Conservation (phyloP, 139 green algal species). For the Tetradesmus obliquus region DNA sequence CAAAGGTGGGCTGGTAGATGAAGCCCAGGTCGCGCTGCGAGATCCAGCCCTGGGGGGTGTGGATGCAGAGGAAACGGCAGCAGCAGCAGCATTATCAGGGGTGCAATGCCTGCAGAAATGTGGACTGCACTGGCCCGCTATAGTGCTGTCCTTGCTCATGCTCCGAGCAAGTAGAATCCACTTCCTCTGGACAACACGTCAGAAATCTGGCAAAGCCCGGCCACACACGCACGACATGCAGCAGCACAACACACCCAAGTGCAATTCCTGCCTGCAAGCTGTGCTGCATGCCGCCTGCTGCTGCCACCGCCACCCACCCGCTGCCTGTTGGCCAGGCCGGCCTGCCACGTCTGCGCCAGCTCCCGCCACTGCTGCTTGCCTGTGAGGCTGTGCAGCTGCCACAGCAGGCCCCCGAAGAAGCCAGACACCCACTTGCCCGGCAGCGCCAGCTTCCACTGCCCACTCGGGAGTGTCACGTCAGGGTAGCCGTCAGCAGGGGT, state of each 20-base stretch:
- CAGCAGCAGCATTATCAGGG: no score
- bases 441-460: background rate
- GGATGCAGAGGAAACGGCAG: no score
- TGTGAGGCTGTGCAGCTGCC: slow-evolving; percentile 33
- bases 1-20: slow-evolving; percentile 31
- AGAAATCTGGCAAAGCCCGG: no score
- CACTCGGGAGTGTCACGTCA: background rate
- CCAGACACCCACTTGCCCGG: slow-evolving; percentile 9
- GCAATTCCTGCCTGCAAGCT: no score
- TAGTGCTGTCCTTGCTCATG: no score
- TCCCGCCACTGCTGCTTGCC: slow-evolving; percentile 36
- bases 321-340: background rate
- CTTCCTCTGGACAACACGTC: no score
- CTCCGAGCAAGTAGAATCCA: no score
- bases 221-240: no score
- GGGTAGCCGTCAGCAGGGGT: background rate
- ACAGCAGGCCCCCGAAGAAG: slow-evolving; percentile 34
- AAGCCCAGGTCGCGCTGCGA: background rate
- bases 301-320: background rate
- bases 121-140: no score
- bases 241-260: no score
- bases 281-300: no score
- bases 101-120: no score
- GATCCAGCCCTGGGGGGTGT: background rate
- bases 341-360: slow-evolving; percentile 2